These are phyloP conservation scores for Paramyrothecium roridum DNA, from an alignment of 2,329 filamentous ascomycete genomes.

Conservation along the genomic window DNA sequence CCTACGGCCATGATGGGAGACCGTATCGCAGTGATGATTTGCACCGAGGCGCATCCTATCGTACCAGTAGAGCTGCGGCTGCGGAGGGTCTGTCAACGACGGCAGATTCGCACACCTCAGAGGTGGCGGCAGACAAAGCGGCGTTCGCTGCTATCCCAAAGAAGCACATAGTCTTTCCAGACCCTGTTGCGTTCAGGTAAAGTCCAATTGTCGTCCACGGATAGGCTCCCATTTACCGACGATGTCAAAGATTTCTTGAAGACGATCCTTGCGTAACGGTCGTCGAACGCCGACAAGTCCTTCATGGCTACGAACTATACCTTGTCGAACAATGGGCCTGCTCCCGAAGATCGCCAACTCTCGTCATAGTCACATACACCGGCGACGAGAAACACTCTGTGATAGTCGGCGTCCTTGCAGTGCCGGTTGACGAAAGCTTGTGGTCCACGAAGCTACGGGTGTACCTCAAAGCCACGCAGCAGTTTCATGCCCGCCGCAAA, in stretches of 20 bases:
- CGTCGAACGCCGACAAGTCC: conserved; percentile 64
- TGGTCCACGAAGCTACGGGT: conserved; percentile 79
- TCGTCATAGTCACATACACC: conserved; percentile 89
- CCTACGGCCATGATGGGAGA: conserved; percentile 25
- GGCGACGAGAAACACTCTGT: conserved; percentile 78
- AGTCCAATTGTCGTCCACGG: conserved; percentile 8
- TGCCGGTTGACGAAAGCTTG: conserved; percentile 72
- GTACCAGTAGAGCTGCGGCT: conserved; percentile 15
- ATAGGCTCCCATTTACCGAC: conserved; percentile 6
- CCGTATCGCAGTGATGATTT: conserved; percentile 23
- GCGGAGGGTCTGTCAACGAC: conserved; percentile 14
- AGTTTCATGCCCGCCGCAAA: conserved; percentile 80
- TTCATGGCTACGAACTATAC: conserved; percentile 88
- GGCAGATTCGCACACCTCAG: conserved; percentile 13
- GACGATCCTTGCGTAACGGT: conserved; percentile 76
- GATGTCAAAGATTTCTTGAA: conserved; percentile 65
- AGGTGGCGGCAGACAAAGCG: conserved; percentile 6
- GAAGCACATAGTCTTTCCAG: conserved; percentile 53
- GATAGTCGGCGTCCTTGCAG: conserved; percentile 74
- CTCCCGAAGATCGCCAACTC: conserved; percentile 83
- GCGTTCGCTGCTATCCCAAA: conserved; percentile 23
- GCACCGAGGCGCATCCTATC: conserved; percentile 14
- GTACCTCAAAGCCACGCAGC: conserved; percentile 82
- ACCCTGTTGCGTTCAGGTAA: conserved; percentile 55
- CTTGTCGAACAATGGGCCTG: conserved; percentile 98